Percentiles rank a stretch among this genome's conserved stretches.
These are phyloP conservation scores for Suillus fuscotomentosus DNA, from an alignment of 768 basidiomycete species.

Conservation along the genomic window DNA sequence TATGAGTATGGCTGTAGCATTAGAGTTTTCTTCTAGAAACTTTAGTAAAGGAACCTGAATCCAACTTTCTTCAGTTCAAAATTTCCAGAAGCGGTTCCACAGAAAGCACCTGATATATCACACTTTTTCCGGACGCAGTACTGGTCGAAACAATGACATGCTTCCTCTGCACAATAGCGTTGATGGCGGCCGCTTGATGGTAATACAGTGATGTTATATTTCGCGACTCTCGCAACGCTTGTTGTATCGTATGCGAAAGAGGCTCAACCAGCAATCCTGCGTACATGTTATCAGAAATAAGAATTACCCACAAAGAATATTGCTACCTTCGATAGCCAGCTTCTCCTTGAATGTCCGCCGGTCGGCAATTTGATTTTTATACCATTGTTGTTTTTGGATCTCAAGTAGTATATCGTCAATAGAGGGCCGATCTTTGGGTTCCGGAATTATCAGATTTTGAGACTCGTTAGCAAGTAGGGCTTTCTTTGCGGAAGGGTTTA, in stretches of 20 bases:
- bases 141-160: constrained; percentile 88
- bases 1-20: constrained; percentile 75
- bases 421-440: constrained; percentile 51
- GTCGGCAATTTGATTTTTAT: constrained; percentile 64
- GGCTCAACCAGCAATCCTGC: constrained; percentile 51
- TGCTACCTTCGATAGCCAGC: constrained; percentile 48
- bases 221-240: constrained; percentile 56
- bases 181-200: constrained; percentile 73
- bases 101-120: constrained; percentile 74
- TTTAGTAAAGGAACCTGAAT: constrained; percentile 67
- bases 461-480: neutral
- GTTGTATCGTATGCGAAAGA: constrained; percentile 53
- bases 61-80: neutral
- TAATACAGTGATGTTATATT: constrained; percentile 64
- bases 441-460: constrained; percentile 29
- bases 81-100: neutral
- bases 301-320: neutral
- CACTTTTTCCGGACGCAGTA: constrained; percentile 87
- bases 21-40: constrained; percentile 58
- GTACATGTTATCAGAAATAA: neutral
- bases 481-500: constrained; percentile 43
- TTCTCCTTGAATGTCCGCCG: constrained; percentile 53
- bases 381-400: constrained; percentile 59
- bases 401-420: constrained; percentile 60
- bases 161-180: constrained; percentile 51